Evolutionary conservation across 2,329 filamentous ascomycete species (phyloP).

Genomic region (Gremmenia infestans): DNA sequence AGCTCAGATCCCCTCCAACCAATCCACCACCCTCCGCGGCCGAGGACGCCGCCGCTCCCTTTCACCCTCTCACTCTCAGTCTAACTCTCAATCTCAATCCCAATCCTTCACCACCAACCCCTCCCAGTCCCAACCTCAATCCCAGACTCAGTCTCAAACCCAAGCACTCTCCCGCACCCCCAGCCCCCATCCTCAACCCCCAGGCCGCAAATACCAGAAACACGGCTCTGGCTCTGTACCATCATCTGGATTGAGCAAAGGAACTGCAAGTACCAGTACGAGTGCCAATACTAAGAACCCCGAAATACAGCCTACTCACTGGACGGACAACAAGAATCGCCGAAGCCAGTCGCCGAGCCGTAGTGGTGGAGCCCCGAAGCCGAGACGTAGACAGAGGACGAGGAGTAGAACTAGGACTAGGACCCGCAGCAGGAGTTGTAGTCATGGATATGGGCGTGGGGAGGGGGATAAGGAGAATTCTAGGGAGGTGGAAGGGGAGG

Average conservation of each 20-base stretch:
- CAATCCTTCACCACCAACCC: neutral
- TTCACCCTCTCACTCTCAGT: constrained; percentile 5
- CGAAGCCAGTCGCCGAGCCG: constrained; percentile 21
- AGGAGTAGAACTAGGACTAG: constrained; percentile 13
- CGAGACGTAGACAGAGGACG: constrained; percentile 21
- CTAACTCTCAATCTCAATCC: neutral
- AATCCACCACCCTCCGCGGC: constrained; percentile 24
- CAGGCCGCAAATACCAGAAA: constrained; percentile 15
- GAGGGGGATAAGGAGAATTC: neutral
- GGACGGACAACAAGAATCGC: constrained; percentile 5
- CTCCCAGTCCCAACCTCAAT: neutral
- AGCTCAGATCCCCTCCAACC: constrained; percentile 9
- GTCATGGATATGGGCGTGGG: neutral
- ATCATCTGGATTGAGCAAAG: too few relatives aligned
- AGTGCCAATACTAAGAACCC: neutral
- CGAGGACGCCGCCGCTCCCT: constrained; percentile 24
- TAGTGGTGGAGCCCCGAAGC: constrained; percentile 8
- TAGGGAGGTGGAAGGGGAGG: neutral
- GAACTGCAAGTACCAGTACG: neutral
- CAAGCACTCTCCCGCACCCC: neutral
- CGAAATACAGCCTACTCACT: neutral
- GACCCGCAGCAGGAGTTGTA: neutral
- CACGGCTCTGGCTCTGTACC: neutral
- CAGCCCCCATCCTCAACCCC: neutral
- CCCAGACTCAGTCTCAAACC: neutral